These are phyloP conservation scores for Leucosporidium scottii DNA, from an alignment of 768 basidiomycete species.

Conservation along the genomic window DNA sequence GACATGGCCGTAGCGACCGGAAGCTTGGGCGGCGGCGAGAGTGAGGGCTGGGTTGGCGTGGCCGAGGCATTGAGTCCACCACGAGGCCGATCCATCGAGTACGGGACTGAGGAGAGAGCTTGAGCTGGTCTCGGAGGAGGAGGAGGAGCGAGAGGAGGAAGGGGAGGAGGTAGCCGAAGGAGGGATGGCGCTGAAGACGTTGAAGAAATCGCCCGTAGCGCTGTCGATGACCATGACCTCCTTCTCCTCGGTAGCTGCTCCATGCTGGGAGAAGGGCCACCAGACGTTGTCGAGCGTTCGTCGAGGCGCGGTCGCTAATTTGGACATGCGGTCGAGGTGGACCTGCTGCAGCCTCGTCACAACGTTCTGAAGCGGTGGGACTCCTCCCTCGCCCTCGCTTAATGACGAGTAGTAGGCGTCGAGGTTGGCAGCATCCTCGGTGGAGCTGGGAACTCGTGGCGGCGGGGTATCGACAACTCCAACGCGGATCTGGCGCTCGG, in stretches of 20 bases:
- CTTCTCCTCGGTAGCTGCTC: slow-evolving; percentile 55
- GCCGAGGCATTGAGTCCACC: slow-evolving; percentile 95
- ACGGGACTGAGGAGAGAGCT: slow-evolving; percentile 47
- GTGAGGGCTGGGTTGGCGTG: slow-evolving; percentile 70
- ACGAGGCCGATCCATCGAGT: slow-evolving; percentile 88
- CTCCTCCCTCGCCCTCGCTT: slow-evolving; percentile 23
- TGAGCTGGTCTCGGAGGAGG: slow-evolving; percentile 4
- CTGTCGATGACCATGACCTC: slow-evolving; percentile 89
- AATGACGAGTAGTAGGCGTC: slow-evolving; percentile 61
- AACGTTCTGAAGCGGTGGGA: slow-evolving; percentile 44
- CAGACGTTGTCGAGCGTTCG: slow-evolving; percentile 73
- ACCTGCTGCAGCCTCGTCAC: slow-evolving; percentile 56
- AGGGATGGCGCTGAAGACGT: slow-evolving; percentile 52
- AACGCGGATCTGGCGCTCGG: slow-evolving; percentile 51
- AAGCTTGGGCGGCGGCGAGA: slow-evolving; percentile 77
- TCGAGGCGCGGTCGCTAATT: slow-evolving; percentile 68
- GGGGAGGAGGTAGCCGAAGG: slow-evolving; percentile 14
- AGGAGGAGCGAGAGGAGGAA: slow-evolving; percentile 1
- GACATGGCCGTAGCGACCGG: slow-evolving; percentile 92
- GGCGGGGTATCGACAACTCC: slow-evolving; percentile 42
- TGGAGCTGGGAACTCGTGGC: slow-evolving; percentile 4
- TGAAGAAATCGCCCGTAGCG: slow-evolving; percentile 79
- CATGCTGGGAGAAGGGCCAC: slow-evolving; percentile 98
- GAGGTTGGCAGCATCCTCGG: slow-evolving; percentile 51
- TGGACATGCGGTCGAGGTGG: slow-evolving; percentile 60